Evolutionary conservation across 768 basidiomycete species (phyloP).

Genomic region (Hemileccinum impolitum): DNA sequence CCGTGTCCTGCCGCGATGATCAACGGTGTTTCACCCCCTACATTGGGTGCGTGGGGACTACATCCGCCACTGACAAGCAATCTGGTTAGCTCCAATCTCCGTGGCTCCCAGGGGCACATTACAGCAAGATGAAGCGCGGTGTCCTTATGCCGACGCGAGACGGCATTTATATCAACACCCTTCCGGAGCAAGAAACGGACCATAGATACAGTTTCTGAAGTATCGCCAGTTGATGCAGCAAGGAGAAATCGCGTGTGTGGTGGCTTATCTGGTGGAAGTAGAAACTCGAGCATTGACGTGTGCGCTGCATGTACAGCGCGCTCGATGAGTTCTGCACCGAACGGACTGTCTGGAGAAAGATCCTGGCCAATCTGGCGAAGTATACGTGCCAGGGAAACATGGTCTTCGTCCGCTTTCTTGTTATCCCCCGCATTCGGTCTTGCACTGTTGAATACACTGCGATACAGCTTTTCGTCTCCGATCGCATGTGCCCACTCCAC

Average conservation of each 20-base stretch:
- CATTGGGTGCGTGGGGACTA: not conserved
- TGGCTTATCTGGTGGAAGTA: not conserved
- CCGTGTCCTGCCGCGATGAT: not conserved
- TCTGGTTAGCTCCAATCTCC: not conserved
- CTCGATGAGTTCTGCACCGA: not conserved
- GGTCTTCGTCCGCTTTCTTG: not conserved
- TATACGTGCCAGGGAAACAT: not conserved
- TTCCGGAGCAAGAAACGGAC: constrained; percentile 3
- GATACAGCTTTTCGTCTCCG: not conserved
- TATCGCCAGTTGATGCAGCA: not conserved
- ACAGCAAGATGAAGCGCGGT: not conserved
- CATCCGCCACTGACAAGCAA: constrained; percentile 6
- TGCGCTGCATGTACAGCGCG: constrained; percentile 1
- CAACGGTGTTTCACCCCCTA: not conserved
- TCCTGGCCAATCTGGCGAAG: not conserved
- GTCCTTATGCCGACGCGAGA: not conserved
- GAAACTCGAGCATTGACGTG: not conserved
- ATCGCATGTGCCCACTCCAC: constrained; percentile 1
- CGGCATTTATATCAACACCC: not conserved
- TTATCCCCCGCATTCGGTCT: not conserved
- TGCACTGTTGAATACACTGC: not conserved
- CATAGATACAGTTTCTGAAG: not conserved
- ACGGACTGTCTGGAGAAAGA: not conserved
- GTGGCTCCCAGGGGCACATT: not conserved
- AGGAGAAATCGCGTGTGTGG: not conserved